Percentiles rank a stretch among this genome's conserved stretches.
phyloP scores from a whole-genome alignment of 2,329 filamentous ascomycete genomes.

The Aspergillus carbonarius region DNA sequence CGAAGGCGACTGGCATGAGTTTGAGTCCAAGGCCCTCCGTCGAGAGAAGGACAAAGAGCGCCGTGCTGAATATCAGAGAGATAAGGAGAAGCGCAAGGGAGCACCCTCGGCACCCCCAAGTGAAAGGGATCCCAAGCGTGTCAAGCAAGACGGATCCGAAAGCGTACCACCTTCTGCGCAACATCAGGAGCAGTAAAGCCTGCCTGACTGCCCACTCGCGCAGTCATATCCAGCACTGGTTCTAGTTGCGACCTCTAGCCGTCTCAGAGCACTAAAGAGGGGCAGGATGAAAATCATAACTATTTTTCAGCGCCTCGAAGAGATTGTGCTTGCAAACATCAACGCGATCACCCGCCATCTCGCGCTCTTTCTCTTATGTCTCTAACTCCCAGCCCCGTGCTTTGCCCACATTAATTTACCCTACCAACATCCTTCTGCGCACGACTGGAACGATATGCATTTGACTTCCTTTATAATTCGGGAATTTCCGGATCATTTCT shows the following conservation, averaged over 20 bases:
- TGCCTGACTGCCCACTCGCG: not conserved
- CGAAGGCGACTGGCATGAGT: slow-evolving; percentile 97
- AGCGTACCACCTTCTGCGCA: slow-evolving; percentile 9
- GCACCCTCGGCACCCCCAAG: slow-evolving; percentile 32
- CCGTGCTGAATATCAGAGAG: slow-evolving; percentile 46
- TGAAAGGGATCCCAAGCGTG: slow-evolving; percentile 44
- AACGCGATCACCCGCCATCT: not conserved
- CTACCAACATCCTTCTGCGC: not conserved
- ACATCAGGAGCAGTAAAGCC: slow-evolving; percentile 6
- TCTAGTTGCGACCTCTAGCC: not conserved
- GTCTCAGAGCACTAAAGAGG: not conserved
- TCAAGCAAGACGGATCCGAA: slow-evolving; percentile 31
- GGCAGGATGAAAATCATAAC: not conserved
- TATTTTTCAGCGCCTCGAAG: not conserved
- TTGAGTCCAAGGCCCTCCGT: slow-evolving; percentile 90
- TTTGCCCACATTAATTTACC: not conserved
- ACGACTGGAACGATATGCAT: not conserved
- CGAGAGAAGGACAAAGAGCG: slow-evolving; percentile 74
- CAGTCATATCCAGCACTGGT: not conserved
- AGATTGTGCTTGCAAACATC: not conserved
- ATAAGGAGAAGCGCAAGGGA: slow-evolving; percentile 52
- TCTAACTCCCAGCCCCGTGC: not conserved
- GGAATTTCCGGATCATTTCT: not conserved
- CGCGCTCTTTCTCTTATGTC: not conserved
- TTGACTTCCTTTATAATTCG: not conserved